These are phyloP conservation scores for Saccharomyces kudriavzevii DNA, from an alignment of 805 yeast species.

Conservation along the genomic window DNA sequence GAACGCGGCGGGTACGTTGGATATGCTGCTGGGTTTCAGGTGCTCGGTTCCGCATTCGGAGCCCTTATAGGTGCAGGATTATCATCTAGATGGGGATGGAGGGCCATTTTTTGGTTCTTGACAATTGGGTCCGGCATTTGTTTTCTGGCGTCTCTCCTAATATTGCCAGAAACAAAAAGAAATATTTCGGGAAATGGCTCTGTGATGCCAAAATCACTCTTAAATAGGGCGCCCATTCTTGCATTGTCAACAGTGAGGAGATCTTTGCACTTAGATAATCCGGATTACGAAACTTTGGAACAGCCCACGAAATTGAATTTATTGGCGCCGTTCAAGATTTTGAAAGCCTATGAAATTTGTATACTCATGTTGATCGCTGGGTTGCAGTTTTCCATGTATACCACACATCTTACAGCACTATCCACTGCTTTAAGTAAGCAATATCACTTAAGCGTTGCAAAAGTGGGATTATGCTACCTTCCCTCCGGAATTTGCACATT, in stretches of 20 bases:
- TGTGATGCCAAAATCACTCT: constrained; percentile 37
- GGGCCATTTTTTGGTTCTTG: constrained; percentile 70
- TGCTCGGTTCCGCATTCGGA: constrained; percentile 71
- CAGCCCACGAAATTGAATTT: constrained; percentile 21
- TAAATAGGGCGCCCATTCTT: constrained; percentile 42
- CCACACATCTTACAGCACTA: constrained; percentile 57
- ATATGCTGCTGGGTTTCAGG: constrained; percentile 51
- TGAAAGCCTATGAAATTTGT: constrained; percentile 38
- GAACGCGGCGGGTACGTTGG: constrained; percentile 71
- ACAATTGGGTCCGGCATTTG: constrained; percentile 54
- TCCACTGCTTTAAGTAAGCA: constrained; percentile 43
- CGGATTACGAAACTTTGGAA: constrained; percentile 27
- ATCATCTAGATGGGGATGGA: constrained; percentile 51
- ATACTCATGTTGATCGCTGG: constrained; percentile 50
- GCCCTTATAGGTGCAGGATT: constrained; percentile 53
- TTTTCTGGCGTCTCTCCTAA: constrained; percentile 26
- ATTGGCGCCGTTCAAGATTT: constrained; percentile 37
- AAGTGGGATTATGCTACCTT: constrained; percentile 64
- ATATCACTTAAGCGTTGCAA: constrained; percentile 45
- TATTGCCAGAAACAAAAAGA: constrained; percentile 71
- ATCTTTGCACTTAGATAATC: constrained; percentile 26
- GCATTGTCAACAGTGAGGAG: constrained; percentile 14
- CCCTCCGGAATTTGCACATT: constrained; percentile 68
- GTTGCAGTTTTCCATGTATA: constrained; percentile 61
- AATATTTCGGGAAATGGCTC: constrained; percentile 70